Evolutionary conservation across 257 asterid genomes (phyloP).

Genomic region (Coffea eugenioides): DNA sequence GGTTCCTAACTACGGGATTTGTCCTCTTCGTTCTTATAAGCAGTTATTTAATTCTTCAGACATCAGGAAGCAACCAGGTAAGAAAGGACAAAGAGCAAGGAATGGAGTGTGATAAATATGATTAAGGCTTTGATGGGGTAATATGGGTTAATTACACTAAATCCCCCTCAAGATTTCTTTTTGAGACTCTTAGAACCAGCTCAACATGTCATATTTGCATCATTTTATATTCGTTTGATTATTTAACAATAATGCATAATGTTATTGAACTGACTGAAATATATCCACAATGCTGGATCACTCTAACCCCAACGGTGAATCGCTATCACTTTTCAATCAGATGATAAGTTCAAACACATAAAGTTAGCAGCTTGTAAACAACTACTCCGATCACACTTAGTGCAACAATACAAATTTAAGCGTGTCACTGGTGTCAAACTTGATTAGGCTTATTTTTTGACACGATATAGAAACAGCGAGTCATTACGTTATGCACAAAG

Average conservation of each 20-base stretch:
- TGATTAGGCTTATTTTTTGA: too few relatives aligned
- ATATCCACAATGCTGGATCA: too few relatives aligned
- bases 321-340: too few relatives aligned
- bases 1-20: slow-evolving; percentile 5
- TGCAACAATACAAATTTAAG: not conserved
- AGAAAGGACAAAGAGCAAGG: not conserved
- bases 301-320: not conserved
- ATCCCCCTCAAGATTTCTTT: not conserved
- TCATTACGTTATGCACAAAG: too few relatives aligned
- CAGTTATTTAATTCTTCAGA: not conserved
- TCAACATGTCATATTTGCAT: too few relatives aligned
- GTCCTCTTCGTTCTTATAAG: not conserved
- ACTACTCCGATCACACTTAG: not conserved
- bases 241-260: not conserved
- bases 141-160: not conserved
- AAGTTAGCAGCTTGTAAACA: not conserved
- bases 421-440: too few relatives aligned
- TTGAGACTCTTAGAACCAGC: not conserved
- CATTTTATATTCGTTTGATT: not conserved
- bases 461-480: too few relatives aligned
- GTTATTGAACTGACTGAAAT: too few relatives aligned
- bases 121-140: not conserved
- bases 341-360: not conserved
- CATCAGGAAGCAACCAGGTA: slow-evolving; percentile 7
- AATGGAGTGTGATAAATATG: not conserved